These are phyloP conservation scores for Ajuga chamaepitys DNA, from an alignment of 257 asterid genomes.

Conservation along the genomic window DNA sequence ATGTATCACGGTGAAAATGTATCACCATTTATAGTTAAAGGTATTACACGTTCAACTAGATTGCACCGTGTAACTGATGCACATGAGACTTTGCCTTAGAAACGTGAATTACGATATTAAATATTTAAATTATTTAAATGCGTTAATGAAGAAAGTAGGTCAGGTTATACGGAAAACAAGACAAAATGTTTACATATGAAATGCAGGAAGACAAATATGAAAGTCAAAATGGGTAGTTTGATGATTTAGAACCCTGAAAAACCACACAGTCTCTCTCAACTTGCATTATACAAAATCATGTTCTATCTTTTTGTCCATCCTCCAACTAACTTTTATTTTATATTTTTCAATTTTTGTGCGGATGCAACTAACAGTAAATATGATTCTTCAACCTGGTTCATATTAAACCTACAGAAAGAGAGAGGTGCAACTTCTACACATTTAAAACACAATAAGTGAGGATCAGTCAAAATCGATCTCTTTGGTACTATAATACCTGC, in stretches of 20 bases:
- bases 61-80: no score
- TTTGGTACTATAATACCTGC: no score
- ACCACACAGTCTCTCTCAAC: conserved; percentile 9
- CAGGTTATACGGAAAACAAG: not conserved
- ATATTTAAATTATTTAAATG: no score
- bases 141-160: not conserved
- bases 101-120: no score
- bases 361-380: not conserved
- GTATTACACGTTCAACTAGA: no score
- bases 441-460: no score
- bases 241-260: not conserved
- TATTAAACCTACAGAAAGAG: not conserved
- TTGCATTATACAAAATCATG: not conserved
- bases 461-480: no score
- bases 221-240: not conserved
- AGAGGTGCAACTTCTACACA: not conserved
- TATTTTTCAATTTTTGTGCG: not conserved
- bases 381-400: not conserved
- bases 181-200: not conserved
- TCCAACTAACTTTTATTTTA: not conserved
- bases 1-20: no score
- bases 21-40: no score
- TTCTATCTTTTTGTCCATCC: not conserved
- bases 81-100: no score
- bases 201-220: not conserved